Evolutionary conservation across 495 filamentous ascomycete species (phyloP), one percentile per base, ranked within the genome.

Genomic region (Penicillium manginii): DNA sequence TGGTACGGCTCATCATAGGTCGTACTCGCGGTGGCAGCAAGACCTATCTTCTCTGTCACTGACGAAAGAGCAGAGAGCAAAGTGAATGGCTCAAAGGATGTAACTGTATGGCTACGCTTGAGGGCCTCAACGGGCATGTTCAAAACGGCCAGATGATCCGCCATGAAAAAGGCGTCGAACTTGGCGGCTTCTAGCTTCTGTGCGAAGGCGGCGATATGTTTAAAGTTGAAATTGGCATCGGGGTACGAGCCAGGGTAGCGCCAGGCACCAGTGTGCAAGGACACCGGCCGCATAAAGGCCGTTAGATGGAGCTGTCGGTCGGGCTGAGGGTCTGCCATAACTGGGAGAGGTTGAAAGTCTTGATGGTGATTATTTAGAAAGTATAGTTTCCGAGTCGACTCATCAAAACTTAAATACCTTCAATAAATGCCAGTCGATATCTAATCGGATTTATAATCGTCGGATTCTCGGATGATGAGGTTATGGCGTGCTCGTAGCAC

Each of bases 1-100:
- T 86, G 84, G 58, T 86, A 89, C 3, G 86, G 85, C 45, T 81
- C 76, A 55, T 88, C 86, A 59, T 88, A 88, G 0, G 84, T 87
- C 1, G 73, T 87, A 14, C 81, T 83, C 2, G 84, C 72, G 18
- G 91, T 89, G 0, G 73, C 73, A 1, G 73, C 73, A n/a, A 82
- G 75, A 10, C 78, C 78, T 32, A 82, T 82, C 55, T 78, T 80
- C 3, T 73, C 62, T 0, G 77, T 82, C 7, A 80, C 74, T 2
- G 73, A 63, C 0, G 77, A 78, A 0, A 82, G 60, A 6, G 78
- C 80, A 2, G 78, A 78, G 59, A 82, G 76, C 1, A 81, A 67
- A 4, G 78, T 82, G 59, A 82, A 82, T 6, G 68, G 74, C 17
- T 77, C 76, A 50, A 78, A 73, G 37, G 83, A 86, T 6, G 82